A percentile compares a stretch with the other conserved stretches of the same genome.
phyloP scores from a whole-genome alignment of 805 yeast species.

The Metschnikowia continentalis region DNA sequence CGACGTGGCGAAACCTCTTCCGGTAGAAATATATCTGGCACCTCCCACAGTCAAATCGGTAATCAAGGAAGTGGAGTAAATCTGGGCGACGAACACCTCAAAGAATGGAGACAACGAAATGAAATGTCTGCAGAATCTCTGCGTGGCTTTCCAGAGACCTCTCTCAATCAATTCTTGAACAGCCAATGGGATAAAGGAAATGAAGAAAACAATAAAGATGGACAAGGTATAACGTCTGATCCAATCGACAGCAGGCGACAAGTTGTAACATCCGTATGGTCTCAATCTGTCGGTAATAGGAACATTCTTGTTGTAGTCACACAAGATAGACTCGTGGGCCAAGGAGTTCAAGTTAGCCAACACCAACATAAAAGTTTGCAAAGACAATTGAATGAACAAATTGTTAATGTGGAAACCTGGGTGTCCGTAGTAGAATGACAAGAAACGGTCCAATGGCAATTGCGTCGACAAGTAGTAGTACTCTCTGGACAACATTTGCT shows the following conservation, averaged over 20 bases:
- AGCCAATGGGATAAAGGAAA: constrained; percentile 69
- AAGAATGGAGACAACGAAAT: constrained; percentile 71
- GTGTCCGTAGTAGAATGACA: constrained; percentile 79
- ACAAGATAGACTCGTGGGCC: constrained; percentile 56
- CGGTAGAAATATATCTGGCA: constrained; percentile 78
- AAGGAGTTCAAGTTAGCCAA: constrained; percentile 60
- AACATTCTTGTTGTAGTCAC: constrained; percentile 53
- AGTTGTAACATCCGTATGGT: constrained; percentile 69
- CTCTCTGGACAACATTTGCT: constrained; percentile 78
- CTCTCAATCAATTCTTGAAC: constrained; percentile 76
- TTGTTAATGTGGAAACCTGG: constrained; percentile 84
- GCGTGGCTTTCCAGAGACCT: constrained; percentile 66
- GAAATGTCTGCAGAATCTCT: constrained; percentile 62
- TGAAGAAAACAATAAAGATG: constrained; percentile 67
- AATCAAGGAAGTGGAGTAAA: constrained; percentile 65
- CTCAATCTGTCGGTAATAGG: constrained; percentile 59
- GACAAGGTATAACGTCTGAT: constrained; percentile 67
- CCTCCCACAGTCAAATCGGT: constrained; percentile 74
- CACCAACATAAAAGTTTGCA: constrained; percentile 51
- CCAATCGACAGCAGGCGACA: constrained; percentile 73
- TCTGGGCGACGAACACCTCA: constrained; percentile 74
- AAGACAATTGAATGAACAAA: constrained; percentile 65
- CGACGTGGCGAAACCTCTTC: constrained; percentile 76
- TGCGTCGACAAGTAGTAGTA: constrained; percentile 76
- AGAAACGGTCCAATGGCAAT: constrained; percentile 70